Percentiles rank a stretch among this genome's conserved stretches.
These are phyloP conservation scores for Gardenia jasminoides DNA, from an alignment of 257 asterid species.

Conservation along the genomic window DNA sequence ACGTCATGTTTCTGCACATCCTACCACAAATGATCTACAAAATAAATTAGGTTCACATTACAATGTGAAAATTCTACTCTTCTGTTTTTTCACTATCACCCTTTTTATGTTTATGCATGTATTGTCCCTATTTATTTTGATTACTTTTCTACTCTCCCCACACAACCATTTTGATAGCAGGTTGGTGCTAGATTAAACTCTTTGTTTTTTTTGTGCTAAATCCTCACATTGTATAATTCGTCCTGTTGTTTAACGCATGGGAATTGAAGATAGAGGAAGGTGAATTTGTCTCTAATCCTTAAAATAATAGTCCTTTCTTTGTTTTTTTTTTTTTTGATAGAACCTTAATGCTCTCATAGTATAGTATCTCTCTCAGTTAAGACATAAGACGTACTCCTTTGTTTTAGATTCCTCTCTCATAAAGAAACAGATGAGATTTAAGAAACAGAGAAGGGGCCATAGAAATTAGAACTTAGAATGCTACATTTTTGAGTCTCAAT, in stretches of 20 bases:
- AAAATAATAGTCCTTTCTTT: background rate
- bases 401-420: too few species aligned
- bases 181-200: background rate
- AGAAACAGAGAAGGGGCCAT: too few species aligned
- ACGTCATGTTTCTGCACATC: background rate
- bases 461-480: too few species aligned
- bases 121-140: too few species aligned
- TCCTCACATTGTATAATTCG: background rate
- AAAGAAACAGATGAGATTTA: too few species aligned
- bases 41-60: background rate
- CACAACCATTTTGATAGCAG: background rate
- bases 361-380: background rate
- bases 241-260: too few species aligned
- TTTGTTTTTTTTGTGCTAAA: too few species aligned
- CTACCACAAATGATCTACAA: background rate
- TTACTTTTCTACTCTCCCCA: too few species aligned
- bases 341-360: background rate
- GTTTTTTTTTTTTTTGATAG: background rate
- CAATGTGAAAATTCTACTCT: too few species aligned
- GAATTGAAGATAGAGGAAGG: background rate
- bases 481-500: too few species aligned
- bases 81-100: too few species aligned
- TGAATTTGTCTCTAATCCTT: background rate
- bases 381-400: too few species aligned
- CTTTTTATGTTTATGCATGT: background rate